phyloP scores from a whole-genome alignment of 1,284 basidiomycete species.

The Fomitopsis pinicola region DNA sequence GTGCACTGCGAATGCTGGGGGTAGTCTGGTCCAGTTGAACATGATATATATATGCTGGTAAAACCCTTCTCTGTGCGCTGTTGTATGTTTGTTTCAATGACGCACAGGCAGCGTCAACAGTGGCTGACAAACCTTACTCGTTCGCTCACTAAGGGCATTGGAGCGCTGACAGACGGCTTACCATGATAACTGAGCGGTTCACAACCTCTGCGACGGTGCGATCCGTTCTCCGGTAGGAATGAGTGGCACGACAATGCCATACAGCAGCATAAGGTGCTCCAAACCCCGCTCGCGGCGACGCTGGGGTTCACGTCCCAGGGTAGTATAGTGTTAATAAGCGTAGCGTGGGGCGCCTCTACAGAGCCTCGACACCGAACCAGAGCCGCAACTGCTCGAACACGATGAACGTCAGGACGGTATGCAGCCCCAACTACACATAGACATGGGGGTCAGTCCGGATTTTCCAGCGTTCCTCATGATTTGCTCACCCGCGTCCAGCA shows the following conservation, averaged over 20 bases:
- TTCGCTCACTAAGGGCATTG: neutral
- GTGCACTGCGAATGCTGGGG: neutral
- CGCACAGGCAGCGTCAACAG: neutral
- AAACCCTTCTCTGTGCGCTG: neutral
- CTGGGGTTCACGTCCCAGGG: no score
- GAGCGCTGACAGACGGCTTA: neutral
- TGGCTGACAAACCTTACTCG: neutral
- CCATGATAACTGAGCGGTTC: no score
- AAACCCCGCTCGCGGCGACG: no score
- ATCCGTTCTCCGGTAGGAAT: no score
- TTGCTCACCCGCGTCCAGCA: constrained; percentile 35
- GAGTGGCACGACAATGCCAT: no score
- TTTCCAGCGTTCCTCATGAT: no score
- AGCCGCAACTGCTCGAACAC: constrained; percentile 31
- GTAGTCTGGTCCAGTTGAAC: neutral
- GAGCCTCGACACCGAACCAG: constrained; percentile 30
- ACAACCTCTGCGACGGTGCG: no score
- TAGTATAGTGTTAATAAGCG: no score
- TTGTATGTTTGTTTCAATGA: neutral
- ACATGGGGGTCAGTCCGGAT: neutral
- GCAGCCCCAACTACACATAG: constrained; percentile 28
- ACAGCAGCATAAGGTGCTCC: no score
- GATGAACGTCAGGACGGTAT: constrained; percentile 34
- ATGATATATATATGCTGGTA: neutral
- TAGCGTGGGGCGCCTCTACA: constrained; percentile 15